Evolutionary conservation across 2,329 filamentous ascomycete species (phyloP).

Genomic region (Epichloe glyceriae): DNA sequence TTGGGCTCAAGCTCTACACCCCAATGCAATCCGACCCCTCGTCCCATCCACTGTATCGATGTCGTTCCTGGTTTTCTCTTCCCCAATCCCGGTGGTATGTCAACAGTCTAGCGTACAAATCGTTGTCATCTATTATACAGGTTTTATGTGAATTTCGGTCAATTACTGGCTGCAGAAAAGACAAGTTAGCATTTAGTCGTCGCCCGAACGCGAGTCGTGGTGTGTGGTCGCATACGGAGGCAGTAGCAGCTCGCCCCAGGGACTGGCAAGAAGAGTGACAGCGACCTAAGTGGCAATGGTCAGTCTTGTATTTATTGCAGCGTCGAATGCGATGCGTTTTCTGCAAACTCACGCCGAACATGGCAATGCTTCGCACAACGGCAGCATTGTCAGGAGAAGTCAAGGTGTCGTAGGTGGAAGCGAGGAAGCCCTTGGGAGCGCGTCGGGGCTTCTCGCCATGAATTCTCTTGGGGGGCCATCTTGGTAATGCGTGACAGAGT

Average conservation of each 20-base stretch:
- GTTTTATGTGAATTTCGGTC: slow-evolving; percentile 8
- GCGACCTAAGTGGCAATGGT: slow-evolving; percentile 6
- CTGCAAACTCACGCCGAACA: slow-evolving; percentile 49
- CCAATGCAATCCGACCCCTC: background rate
- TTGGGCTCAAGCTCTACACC: background rate
- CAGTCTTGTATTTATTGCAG: slow-evolving; percentile 1
- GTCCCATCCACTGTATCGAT: background rate
- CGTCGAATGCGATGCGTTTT: background rate
- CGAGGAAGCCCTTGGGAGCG: slow-evolving; percentile 38
- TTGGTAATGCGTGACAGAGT: background rate
- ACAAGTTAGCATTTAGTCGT: background rate
- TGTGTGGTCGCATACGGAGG: slow-evolving; percentile 38
- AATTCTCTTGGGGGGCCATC: slow-evolving; percentile 54
- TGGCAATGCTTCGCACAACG: slow-evolving; percentile 52
- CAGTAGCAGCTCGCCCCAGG: slow-evolving; percentile 53
- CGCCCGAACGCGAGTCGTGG: background rate
- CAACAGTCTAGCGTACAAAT: slow-evolving; percentile 2
- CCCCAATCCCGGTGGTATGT: background rate
- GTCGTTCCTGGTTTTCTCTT: background rate
- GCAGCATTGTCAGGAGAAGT: slow-evolving; percentile 56
- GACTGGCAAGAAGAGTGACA: slow-evolving; percentile 53
- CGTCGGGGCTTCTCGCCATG: slow-evolving; percentile 34
- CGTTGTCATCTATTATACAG: slow-evolving; percentile 15
- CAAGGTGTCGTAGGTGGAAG: slow-evolving; percentile 46
- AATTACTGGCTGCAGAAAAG: slow-evolving; percentile 1